These are phyloP conservation scores for Phoma sp. DNA, from an alignment of 2,329 filamentous ascomycete species.

Conservation along the genomic window DNA sequence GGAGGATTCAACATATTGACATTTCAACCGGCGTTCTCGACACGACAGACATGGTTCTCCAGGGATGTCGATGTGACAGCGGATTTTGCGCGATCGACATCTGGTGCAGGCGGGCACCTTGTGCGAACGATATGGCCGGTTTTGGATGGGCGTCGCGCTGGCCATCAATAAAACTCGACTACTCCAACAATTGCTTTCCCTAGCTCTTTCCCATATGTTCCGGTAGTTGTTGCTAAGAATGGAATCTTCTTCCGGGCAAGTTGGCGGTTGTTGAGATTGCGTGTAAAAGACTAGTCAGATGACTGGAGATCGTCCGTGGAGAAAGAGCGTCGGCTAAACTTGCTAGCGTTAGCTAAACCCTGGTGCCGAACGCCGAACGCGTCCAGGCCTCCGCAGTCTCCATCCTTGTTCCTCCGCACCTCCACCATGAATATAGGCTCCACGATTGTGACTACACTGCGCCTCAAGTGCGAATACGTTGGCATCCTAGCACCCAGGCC, in stretches of 20 bases:
- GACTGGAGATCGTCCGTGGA: constrained; percentile 7
- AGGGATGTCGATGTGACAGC: constrained; percentile 51
- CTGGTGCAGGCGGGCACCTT: constrained; percentile 52
- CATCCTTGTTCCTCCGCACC: background rate
- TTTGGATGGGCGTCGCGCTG: constrained; percentile 42
- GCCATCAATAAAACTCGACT: constrained; percentile 34
- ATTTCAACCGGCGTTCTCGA: constrained; percentile 47
- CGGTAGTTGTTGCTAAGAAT: constrained; percentile 1
- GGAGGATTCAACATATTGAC: constrained; percentile 45
- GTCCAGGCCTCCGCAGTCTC: background rate
- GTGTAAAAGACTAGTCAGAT: constrained; percentile 15
- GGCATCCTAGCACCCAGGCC: background rate
- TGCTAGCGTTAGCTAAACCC: background rate
- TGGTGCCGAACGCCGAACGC: background rate
- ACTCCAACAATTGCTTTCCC: background rate
- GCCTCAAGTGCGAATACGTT: background rate
- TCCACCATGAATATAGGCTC: background rate
- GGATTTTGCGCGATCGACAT: constrained; percentile 52
- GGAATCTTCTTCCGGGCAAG: background rate
- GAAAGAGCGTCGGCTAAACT: constrained; percentile 6
- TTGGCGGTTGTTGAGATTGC: constrained; percentile 11
- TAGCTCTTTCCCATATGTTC: constrained; percentile 6
- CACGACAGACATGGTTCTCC: constrained; percentile 51
- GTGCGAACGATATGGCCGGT: constrained; percentile 53
- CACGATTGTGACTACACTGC: background rate